These are phyloP conservation scores for Phytophthora multivora DNA, from an alignment of 352 stramenopile genomes.

Conservation along the genomic window DNA sequence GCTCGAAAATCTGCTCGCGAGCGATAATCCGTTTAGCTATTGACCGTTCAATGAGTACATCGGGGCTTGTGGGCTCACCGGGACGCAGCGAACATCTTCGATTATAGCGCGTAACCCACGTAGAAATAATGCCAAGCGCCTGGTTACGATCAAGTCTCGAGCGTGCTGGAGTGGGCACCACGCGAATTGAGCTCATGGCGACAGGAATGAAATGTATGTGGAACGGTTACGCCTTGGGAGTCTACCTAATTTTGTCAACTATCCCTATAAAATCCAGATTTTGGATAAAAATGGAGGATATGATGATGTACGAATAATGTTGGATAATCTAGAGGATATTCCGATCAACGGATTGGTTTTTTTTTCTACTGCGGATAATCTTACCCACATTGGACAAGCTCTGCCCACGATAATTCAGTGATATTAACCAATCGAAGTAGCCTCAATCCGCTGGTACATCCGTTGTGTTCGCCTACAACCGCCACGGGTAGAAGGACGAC, in stretches of 20 bases:
- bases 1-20: slow-evolving; percentile 24
- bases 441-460: slow-evolving; percentile 22
- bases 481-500: slow-evolving; percentile 30
- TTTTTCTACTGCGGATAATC: background rate
- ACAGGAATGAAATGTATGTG: background rate
- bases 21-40: slow-evolving; percentile 13
- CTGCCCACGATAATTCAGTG: slow-evolving; percentile 21
- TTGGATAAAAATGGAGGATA: too few species aligned
- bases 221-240: too few species aligned
- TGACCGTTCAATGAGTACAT: slow-evolving; percentile 6
- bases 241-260: too few species aligned
- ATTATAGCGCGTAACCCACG: slow-evolving; percentile 7
- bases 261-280: too few species aligned
- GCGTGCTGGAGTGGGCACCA: background rate
- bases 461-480: slow-evolving; percentile 22
- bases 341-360: too few species aligned
- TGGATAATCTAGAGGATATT: too few species aligned
- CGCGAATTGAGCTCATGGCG: background rate
- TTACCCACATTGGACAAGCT: slow-evolving; percentile 39
- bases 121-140: slow-evolving; percentile 1
- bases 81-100: background rate
- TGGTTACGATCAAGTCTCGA: background rate
- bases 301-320: too few species aligned
- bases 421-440: slow-evolving; percentile 19
- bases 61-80: background rate